A percentile compares a stretch with the other conserved stretches of the same genome.
Evolutionary conservation across 495 filamentous ascomycete species (phyloP).

Genomic region (Neurospora sp.): DNA sequence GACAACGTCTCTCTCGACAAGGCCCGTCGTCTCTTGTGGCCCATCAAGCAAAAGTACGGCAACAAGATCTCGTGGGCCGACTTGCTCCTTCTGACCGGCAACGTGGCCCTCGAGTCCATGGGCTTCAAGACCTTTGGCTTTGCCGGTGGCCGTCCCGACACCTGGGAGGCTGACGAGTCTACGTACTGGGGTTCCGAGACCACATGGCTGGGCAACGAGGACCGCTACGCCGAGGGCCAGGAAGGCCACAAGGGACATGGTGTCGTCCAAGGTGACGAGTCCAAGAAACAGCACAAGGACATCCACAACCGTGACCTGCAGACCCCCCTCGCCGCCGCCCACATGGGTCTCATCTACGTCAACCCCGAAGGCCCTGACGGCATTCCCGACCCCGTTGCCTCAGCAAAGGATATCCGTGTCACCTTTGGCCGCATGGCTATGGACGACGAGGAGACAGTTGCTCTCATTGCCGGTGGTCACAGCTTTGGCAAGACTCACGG

Average conservation of each 20-base stretch:
- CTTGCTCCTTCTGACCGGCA: conserved; percentile 56
- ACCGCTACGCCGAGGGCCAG: conserved; percentile 46
- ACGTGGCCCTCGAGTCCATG: conserved; percentile 67
- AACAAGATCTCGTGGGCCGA: conserved; percentile 73
- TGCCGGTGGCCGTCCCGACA: conserved; percentile 56
- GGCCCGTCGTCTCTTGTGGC: conserved; percentile 66
- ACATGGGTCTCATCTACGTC: conserved; percentile 71
- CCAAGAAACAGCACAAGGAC: conserved; percentile 35
- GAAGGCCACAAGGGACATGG: conserved; percentile 33
- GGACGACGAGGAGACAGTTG: conserved; percentile 69
- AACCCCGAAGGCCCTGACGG: conserved; percentile 69
- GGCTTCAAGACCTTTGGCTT: conserved; percentile 65
- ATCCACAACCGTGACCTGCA: conserved; percentile 53
- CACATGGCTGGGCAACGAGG: conserved; percentile 62
- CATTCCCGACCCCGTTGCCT: conserved; percentile 54
- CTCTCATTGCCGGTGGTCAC: conserved; percentile 66
- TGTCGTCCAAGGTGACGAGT: conserved; percentile 37
- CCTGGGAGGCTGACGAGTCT: conserved; percentile 62
- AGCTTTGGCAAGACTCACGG: conserved; percentile 69
- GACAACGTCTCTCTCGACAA: conserved; percentile 70
- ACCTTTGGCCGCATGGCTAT: conserved; percentile 70
- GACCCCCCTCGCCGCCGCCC: conserved; percentile 50
- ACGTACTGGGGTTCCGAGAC: conserved; percentile 64
- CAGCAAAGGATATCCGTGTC: conserved; percentile 56
- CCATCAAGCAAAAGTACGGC: conserved; percentile 74